A percentile compares a stretch with the other conserved stretches of the same genome.
Conservation (phyloP, 139 green algal genomes). For the Mesostigma viride region DNA sequence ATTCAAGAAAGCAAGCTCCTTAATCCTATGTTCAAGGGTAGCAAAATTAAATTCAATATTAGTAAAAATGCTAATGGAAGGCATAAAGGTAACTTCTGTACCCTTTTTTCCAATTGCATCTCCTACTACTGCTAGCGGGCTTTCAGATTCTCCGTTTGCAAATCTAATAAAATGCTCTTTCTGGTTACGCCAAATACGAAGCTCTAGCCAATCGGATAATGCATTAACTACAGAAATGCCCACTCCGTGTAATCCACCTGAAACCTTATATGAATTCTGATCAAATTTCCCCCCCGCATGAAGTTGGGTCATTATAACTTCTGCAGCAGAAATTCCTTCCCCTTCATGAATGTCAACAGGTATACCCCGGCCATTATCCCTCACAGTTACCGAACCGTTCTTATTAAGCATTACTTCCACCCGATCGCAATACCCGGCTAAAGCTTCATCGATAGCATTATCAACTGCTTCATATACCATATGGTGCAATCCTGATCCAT, state of each 20-base stretch:
- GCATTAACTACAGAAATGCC: constrained; percentile 89
- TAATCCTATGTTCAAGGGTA: constrained; percentile 40
- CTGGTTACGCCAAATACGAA: constrained; percentile 50
- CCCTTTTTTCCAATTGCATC: no score
- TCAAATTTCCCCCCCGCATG: constrained; percentile 94
- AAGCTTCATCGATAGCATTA: constrained; percentile 66
- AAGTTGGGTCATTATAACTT: constrained; percentile 52
- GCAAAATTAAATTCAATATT: no score
- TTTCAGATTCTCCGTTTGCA: no score
- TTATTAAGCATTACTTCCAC: constrained; percentile 51
- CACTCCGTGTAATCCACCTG: constrained; percentile 85
- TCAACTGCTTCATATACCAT: constrained; percentile 91
- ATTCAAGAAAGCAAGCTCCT: constrained; percentile 91
- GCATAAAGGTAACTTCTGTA: no score
- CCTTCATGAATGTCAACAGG: constrained; percentile 67
- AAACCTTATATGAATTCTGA: constrained; percentile 56
- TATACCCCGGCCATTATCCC: constrained; percentile 78
- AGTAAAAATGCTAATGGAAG: no score
- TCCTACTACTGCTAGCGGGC: no score
- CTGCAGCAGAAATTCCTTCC: constrained; percentile 59
- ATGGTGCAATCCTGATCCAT: constrained; percentile 75
- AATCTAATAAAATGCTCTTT: no score
- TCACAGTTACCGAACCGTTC: constrained; percentile 54
- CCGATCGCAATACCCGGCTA: constrained; percentile 53
- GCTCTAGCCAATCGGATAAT: constrained; percentile 55